A percentile compares a stretch with the other conserved stretches of the same genome.
These are phyloP conservation scores for Pestalotiopsis fici DNA, from an alignment of 2,329 filamentous ascomycete genomes.

Conservation along the genomic window DNA sequence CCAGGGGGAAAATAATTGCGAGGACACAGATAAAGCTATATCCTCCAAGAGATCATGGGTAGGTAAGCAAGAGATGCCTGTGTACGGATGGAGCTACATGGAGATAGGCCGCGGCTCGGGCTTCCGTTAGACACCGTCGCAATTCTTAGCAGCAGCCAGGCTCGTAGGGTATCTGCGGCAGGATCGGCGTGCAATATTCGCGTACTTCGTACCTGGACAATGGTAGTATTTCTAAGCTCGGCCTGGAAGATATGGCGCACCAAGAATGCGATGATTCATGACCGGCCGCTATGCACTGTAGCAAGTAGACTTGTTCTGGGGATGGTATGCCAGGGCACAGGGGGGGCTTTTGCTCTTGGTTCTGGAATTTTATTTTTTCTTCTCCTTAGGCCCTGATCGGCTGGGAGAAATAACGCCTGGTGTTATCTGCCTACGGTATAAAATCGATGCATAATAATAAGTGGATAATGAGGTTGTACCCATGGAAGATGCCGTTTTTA, in stretches of 20 bases:
- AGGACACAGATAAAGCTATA: conserved; percentile 4
- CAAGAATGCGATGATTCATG: conserved; percentile 11
- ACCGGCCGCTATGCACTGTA: neutral
- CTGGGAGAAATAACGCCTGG: too few relatives aligned
- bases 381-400: neutral
- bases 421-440: too few relatives aligned
- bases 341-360: neutral
- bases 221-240: conserved; percentile 5
- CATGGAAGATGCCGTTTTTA: too few relatives aligned
- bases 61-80: neutral
- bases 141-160: neutral
- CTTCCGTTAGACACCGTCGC: conserved; percentile 2
- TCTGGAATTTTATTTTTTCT: neutral
- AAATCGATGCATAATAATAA: too few relatives aligned
- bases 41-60: neutral
- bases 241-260: neutral
- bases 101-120: conserved; percentile 8
- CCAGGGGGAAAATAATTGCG: neutral
- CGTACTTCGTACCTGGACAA: neutral
- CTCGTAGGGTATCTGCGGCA: neutral
- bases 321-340: neutral
- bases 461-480: too few relatives aligned
- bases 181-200: neutral
- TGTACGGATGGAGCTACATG: neutral
- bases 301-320: neutral